phyloP scores from a whole-genome alignment of 2,329 filamentous ascomycete genomes.

The Fusarium oxysporum region DNA sequence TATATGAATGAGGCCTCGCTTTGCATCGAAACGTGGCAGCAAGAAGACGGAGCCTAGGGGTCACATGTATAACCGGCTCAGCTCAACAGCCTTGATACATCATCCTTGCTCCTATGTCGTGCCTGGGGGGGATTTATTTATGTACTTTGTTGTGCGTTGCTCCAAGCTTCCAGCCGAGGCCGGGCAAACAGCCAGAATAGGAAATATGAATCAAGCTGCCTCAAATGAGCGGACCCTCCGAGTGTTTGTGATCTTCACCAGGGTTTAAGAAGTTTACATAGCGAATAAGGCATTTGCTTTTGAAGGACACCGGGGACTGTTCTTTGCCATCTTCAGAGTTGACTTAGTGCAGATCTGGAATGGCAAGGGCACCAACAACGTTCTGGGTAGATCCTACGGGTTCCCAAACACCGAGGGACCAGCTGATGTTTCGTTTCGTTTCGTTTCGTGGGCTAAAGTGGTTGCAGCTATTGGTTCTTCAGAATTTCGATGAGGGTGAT shows the following conservation, averaged over 20 bases:
- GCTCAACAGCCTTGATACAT: slow-evolving; percentile 1
- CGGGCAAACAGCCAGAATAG: slow-evolving; percentile 19
- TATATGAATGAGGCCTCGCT: not conserved
- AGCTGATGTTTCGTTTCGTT: slow-evolving; percentile 1
- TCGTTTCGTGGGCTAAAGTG: slow-evolving; percentile 15
- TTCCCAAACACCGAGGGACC: slow-evolving; percentile 3
- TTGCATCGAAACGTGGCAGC: not conserved
- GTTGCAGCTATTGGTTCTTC: slow-evolving; percentile 22
- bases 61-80: not conserved
- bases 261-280: slow-evolving; percentile 2
- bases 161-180: slow-evolving; percentile 19
- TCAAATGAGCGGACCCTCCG: slow-evolving; percentile 24
- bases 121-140: slow-evolving; percentile 28
- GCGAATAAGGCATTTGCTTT: slow-evolving; percentile 12
- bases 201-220: slow-evolving; percentile 20
- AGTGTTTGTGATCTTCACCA: slow-evolving; percentile 15
- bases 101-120: slow-evolving; percentile 26
- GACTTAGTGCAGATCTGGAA: slow-evolving; percentile 4
- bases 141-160: slow-evolving; percentile 30
- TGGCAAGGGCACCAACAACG: not conserved
- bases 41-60: not conserved
- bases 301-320: not conserved
- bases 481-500: not conserved
- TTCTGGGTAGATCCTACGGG: slow-evolving; percentile 7
- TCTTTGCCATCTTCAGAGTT: not conserved